These are phyloP conservation scores for Starmerella ratchasimensis DNA, from an alignment of 805 yeast genomes.

Conservation along the genomic window DNA sequence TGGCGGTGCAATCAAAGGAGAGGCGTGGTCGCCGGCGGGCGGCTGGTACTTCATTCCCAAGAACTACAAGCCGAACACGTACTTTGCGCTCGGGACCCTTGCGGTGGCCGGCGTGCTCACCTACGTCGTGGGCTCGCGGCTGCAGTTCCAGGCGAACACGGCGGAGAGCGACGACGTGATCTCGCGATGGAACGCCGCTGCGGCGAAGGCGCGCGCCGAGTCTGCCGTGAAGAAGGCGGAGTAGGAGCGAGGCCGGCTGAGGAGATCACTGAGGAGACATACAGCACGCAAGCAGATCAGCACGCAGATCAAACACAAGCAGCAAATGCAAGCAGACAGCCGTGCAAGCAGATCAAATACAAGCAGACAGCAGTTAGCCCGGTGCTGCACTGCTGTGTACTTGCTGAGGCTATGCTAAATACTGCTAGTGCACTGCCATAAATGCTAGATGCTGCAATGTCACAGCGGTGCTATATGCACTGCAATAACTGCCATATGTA, in stretches of 20 bases:
- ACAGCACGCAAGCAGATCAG: not conserved
- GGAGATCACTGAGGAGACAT: not conserved
- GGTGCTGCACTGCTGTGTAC: too few species aligned
- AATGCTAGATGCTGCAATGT: too few species aligned
- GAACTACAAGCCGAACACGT: conserved; percentile 36
- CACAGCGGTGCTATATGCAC: too few species aligned
- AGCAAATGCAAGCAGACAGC: too few species aligned
- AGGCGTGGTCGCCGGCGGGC: conserved; percentile 35
- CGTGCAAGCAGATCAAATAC: too few species aligned
- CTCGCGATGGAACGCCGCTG: conserved; percentile 36
- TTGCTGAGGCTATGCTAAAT: too few species aligned
- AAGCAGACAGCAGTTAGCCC: too few species aligned
- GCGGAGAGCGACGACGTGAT: conserved; percentile 31
- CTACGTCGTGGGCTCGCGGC: conserved; percentile 30
- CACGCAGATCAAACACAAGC: too few species aligned
- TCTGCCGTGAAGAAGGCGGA: conserved; percentile 20
- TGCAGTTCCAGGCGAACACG: conserved; percentile 28
- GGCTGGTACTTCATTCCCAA: conserved; percentile 45
- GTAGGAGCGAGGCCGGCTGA: conserved; percentile 9
- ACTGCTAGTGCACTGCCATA: too few species aligned
- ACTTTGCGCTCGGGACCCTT: conserved; percentile 31
- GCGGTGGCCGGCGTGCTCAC: conserved; percentile 26
- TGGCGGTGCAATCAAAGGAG: conserved; percentile 23
- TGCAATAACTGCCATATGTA: too few species aligned
- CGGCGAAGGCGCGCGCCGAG: conserved; percentile 27